Base-by-base conservation (phyloP, 2,329 filamentous ascomycete species). In the Trichoderma aggressivum region DNA sequence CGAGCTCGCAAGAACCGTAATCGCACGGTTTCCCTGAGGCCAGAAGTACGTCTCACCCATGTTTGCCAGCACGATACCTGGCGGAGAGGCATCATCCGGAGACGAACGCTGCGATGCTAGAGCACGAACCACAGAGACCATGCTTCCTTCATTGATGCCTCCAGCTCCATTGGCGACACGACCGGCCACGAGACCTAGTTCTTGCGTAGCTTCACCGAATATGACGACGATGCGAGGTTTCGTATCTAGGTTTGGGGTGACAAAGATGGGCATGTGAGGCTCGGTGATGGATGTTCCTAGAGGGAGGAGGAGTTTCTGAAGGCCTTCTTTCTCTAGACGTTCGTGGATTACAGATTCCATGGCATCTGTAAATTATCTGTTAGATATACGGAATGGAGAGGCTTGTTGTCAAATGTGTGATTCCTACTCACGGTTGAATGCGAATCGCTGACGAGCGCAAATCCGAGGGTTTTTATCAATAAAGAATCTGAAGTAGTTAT, bases 11-110 rank as follows among this genome's bases (percentile, higher is more conserved):
- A 78, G 77, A 1, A 85, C 78, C 1, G 88, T 92, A 72, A 97
- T 83, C 0, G 89, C 84, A 62, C 87, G 86, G 65, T 85, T 81
- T 1, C 86, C 86, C 65, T 87, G 86, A 53, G 92, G 88, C 79
- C 92, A 93, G 90, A 93, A 98, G 76, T 90, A 84, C 21, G 92
- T 83, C 81, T 97, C 90, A 5, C 93, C 93, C 5, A 89, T 85
- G 78, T 97, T 98, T 59, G 93, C 88, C 30, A 97, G 83, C 32
- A 98, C 82, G 70, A 98, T 82, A 3, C 87, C 91, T 0, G 86
- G 89, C 2, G 82, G 74, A 2, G 78, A 74, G 0, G 77, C 32
- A 24, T 84, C 81, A 0, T 75, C 61, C 0, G 79, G 73, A 16
- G 79, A 81, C 39, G 80, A 80, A 28, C 60, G 73, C 70, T 84